Percentiles rank a stretch among this genome's conserved stretches.
These are phyloP conservation scores for Verticillium nonalfalfae DNA, from an alignment of 2,329 filamentous ascomycete species.

Conservation along the genomic window DNA sequence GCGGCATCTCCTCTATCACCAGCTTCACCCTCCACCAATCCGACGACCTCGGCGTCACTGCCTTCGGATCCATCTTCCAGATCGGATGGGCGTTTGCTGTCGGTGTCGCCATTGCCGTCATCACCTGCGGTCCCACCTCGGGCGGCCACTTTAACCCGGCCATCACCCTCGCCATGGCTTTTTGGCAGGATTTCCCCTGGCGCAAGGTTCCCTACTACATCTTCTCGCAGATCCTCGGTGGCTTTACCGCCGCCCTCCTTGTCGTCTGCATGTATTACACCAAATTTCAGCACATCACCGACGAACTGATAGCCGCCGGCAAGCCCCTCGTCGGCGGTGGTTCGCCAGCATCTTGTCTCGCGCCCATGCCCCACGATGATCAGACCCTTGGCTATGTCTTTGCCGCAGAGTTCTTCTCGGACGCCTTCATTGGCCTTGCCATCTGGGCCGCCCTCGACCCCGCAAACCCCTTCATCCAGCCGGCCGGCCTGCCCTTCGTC, in stretches of 20 bases:
- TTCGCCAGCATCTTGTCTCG: conserved; percentile 48
- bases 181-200: conserved; percentile 54
- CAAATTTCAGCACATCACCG: conserved; percentile 27
- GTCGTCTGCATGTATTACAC: conserved; percentile 51
- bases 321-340: conserved; percentile 27
- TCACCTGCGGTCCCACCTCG: conserved; percentile 41
- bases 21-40: conserved; percentile 41
- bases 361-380: conserved; percentile 40
- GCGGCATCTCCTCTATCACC: conserved; percentile 47
- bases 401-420: conserved; percentile 53
- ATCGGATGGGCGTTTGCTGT: conserved; percentile 50
- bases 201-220: conserved; percentile 52
- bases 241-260: conserved; percentile 47
- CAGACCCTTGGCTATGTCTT: conserved; percentile 50
- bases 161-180: conserved; percentile 35
- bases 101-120: conserved; percentile 53
- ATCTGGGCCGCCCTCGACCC: conserved; percentile 54
- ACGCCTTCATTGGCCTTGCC: conserved; percentile 47
- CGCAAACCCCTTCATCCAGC: conserved; percentile 49
- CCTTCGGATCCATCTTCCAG: conserved; percentile 43
- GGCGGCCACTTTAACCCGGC: conserved; percentile 51
- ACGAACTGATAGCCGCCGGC: conserved; percentile 26
- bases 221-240: conserved; percentile 47
- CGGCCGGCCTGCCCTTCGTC: conserved; percentile 39
- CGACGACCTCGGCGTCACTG: conserved; percentile 21